Evolutionary conservation across 192 early-diverging fungal species (phyloP), one percentile per base, ranked within the genome.

Genomic region (Coemansia sp.): DNA sequence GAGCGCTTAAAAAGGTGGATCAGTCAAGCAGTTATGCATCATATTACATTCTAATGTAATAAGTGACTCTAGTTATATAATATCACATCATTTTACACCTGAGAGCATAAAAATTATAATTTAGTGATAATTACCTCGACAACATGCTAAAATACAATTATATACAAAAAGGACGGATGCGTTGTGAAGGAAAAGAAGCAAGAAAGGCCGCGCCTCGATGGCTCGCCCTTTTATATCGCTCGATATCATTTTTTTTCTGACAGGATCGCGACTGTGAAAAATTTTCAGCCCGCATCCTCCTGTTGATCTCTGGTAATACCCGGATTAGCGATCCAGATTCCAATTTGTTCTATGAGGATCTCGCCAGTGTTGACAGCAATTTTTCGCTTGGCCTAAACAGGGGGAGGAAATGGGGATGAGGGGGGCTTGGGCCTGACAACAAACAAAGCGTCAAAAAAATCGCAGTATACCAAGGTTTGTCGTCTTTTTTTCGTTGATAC

Each of bases 11-110:
- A 13, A 13, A 15, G 50, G 49, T 53, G 63, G 59, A 70, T 75
- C 73, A 75, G 73, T 39, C 47, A 52, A 44, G 50, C 61, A 41
- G 49, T 70, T 41, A 71, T 49, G 15, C 65, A 71, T 76, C 74
- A 76, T 27, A 53, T 30, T 72, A 40, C 18, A 40, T 58, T 41
- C 29, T 29, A 39, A 64, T 65, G 52, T 38, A 24, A 24, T 81
- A 73, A 81, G 56, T 75, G 61, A 81, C 78, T 81, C 78, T 81
- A 81, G 78, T 81, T 75, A 75, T 74, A 61, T 72, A 50, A 75
- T 50, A 66, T 56, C 37, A 58, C 78, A 81, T 81, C 78, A 81
- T 62, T 44, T 67, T 49, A 53, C 50, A 53, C 50, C 47, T 47
- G 7, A 47, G 15, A 16, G 44, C n/a, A 53, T 27, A 13, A 13